These are phyloP conservation scores for Lactifluus piperatus DNA, from an alignment of 768 basidiomycete species.

Conservation along the genomic window DNA sequence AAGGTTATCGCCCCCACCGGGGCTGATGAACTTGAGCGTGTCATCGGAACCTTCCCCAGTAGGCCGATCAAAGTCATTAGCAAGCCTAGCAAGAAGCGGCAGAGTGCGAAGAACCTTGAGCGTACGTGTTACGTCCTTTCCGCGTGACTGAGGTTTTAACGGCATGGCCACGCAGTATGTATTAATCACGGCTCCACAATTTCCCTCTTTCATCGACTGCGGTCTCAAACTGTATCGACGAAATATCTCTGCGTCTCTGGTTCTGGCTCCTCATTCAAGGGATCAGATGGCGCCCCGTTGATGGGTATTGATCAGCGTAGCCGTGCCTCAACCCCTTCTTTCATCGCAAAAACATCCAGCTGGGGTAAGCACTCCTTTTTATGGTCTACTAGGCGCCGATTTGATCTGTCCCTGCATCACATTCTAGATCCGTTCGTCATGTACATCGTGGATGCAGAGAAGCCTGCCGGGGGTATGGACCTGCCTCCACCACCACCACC, in stretches of 20 bases:
- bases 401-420: conserved; percentile 1
- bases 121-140: conserved; percentile 40
- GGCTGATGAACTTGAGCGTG: conserved; percentile 72
- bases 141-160: conserved; percentile 11
- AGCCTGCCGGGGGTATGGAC: conserved; percentile 69
- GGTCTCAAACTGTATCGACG: conserved; percentile 92
- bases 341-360: conserved; percentile 81
- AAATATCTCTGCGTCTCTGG: conserved; percentile 96
- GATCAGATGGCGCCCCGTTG: conserved; percentile 83
- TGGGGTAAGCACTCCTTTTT: conserved; percentile 53
- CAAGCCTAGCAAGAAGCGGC: conserved; percentile 96
- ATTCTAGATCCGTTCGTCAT: conserved; percentile 81
- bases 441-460: conserved; percentile 93
- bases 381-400: conserved; percentile 18
- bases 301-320: conserved; percentile 70
- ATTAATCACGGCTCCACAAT: conserved; percentile 95
- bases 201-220: conserved; percentile 90
- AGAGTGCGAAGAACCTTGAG: conserved; percentile 88
- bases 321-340: conserved; percentile 70
- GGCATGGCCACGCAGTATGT: conserved; percentile 49
- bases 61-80: conserved; percentile 98
- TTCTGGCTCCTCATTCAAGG: conserved; percentile 84
- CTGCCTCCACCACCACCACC: conserved; percentile 73
- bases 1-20: conserved; percentile 75
- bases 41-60: conserved; percentile 85